A percentile compares a stretch with the other conserved stretches of the same genome.
These are phyloP conservation scores for Rhypophila decipiens DNA, from an alignment of 495 filamentous ascomycete genomes.

Conservation along the genomic window DNA sequence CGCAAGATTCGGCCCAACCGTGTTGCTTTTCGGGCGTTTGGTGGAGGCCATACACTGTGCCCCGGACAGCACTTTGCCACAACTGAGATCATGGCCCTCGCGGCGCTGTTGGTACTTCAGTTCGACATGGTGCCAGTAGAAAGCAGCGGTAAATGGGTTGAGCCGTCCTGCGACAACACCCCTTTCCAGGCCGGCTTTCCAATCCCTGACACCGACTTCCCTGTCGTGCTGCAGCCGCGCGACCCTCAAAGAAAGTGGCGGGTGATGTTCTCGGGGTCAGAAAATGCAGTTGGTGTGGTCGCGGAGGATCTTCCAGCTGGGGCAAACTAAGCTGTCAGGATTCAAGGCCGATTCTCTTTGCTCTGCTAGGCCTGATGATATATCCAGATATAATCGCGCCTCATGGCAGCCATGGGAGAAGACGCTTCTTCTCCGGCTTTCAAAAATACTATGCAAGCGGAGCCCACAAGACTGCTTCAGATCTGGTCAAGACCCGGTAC, in stretches of 20 bases:
- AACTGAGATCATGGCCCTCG: constrained; percentile 25
- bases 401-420: no score
- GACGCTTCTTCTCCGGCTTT: no score
- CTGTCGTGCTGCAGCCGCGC: constrained; percentile 12
- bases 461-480: no score
- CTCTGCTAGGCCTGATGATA: no score
- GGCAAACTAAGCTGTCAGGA: no score
- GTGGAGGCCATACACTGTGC: constrained; percentile 25
- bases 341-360: no score
- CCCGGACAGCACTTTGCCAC: constrained; percentile 32
- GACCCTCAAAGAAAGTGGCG: constrained; percentile 9
- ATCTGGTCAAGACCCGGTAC: no score
- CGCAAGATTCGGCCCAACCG: constrained; percentile 14
- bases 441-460: no score
- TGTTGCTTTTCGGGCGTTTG: constrained; percentile 29
- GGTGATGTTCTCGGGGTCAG: neutral
- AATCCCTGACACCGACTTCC: constrained; percentile 17
- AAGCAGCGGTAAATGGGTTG: constrained; percentile 15
- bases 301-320: neutral
- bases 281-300: neutral
- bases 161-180: constrained; percentile 16
- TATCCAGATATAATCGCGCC: no score
- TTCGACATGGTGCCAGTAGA: constrained; percentile 30
- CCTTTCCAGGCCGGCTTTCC: constrained; percentile 16
- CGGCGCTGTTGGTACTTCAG: constrained; percentile 31